Conservation (phyloP, 768 basidiomycete species). For the Tylopilus felleus region DNA sequence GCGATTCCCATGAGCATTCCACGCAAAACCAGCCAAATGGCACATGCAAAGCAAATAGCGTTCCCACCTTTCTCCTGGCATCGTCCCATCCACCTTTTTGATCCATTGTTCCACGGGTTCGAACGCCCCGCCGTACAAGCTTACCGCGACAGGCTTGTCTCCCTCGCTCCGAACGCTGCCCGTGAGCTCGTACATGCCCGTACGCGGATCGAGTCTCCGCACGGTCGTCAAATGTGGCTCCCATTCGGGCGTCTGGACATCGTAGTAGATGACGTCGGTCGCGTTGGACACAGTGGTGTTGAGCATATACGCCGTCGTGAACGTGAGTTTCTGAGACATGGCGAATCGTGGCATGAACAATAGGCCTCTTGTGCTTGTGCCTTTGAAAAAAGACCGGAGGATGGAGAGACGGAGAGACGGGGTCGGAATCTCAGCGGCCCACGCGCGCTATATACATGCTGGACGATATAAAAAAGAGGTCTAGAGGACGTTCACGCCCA, state of each 20-base stretch:
- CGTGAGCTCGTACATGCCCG: slow-evolving; percentile 28
- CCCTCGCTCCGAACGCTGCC: slow-evolving; percentile 33
- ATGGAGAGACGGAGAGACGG: background rate
- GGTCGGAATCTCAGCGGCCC: too few species aligned
- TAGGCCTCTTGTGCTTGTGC: too few species aligned
- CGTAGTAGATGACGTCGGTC: slow-evolving; percentile 39
- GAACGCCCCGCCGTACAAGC: slow-evolving; percentile 28
- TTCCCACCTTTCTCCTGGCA: slow-evolving; percentile 13
- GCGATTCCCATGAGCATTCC: background rate
- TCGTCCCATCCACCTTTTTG: slow-evolving; percentile 17
- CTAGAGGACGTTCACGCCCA: too few species aligned
- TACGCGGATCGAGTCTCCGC: slow-evolving; percentile 30
- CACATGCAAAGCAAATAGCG: background rate
- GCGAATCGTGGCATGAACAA: background rate
- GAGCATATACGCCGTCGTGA: slow-evolving; percentile 37
- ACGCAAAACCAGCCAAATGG: background rate
- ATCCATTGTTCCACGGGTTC: slow-evolving; percentile 32
- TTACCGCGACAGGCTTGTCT: slow-evolving; percentile 29
- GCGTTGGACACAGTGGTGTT: slow-evolving; percentile 38
- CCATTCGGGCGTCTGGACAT: slow-evolving; percentile 39
- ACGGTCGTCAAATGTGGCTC: slow-evolving; percentile 35
- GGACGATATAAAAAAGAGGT: background rate
- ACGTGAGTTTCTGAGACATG: slow-evolving; percentile 32
- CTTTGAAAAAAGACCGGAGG: too few species aligned
- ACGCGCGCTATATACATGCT: background rate